Evolutionary conservation across 2,329 filamentous ascomycete species (phyloP), one percentile per base, ranked within the genome.

Genomic region (Alternaria sp.): DNA sequence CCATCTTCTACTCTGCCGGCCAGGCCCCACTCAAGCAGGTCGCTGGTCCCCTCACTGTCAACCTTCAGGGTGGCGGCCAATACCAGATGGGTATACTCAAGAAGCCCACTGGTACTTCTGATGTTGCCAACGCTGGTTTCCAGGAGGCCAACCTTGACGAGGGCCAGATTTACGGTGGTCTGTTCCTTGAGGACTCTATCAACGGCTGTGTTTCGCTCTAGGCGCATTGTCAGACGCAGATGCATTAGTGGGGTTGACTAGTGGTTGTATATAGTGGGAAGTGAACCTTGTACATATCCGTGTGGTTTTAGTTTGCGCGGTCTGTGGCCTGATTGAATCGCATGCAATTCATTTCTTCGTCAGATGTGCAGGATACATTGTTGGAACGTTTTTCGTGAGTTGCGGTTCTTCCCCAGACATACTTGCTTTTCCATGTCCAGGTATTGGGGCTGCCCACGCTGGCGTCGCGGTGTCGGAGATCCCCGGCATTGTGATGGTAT

Each of bases 61-160:
- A 87, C 65, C 79, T 87, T 56, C 80, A 81, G 41, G 87, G 87
- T 5, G 81, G 84, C 55, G 87, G 87, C 22, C 86, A 89, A 72
- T 88, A 83, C 74, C 87, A 89, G 71, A 83, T 89, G 52, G 87
- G 87, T 36, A 71, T 88, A 1, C 78, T 89, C 59, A 89, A 89
- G 82, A 89, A 88, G 80, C 82, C 85, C 6, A 81, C 84, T 48
- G 80, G 84, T 7, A 73, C 70, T 1, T 64, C 61, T n/a, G 78
- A 79, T 51, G 76, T 79, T 5, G 76, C 74, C n/a, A 78, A 80
- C 49, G 67, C 63, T 24, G 78, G 78, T 3, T 78, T 70, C 60
- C 78, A 80, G 61, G 54, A 65, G 43, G 61, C 60, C 5, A 75
- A 75, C 51, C 59, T 80, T 41, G 72, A 78, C 46, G 78, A 80